Evolutionary conservation across 1,139 yeast species (phyloP), one percentile per base, ranked within the genome.

Genomic region (Pichia sp.): DNA sequence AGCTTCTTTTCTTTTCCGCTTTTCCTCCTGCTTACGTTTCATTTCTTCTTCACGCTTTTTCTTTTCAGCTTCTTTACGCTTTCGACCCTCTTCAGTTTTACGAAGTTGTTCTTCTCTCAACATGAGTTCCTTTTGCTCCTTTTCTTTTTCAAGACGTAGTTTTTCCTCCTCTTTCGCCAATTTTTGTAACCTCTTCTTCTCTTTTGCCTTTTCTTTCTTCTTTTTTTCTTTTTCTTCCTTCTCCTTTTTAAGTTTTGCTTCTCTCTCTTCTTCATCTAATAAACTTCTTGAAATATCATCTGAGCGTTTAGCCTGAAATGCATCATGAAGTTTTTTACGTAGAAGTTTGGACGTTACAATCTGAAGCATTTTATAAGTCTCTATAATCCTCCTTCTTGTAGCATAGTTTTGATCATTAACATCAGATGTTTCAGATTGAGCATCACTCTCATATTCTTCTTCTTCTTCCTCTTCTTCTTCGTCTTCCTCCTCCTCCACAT

Each of bases 251-350:
- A 80, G 78, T 41, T 73, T 71, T 54, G 80, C 85, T 62, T 85
- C 95, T 22, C 82, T 87, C 49, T 85, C 95, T 40, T 87, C 73
- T 59, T 87, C 96, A 57, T 79, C 87, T 51, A 86, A 76, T 51
- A 84, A 75, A 61, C 72, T 78, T 56, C 75, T 78, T 43, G 86
- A 83, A 45, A 87, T 74, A 56, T 84, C 94, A 51, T 79, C 80
- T 2, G 94, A 82, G 20, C 83, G 73, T 51, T 80, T 80, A 53
- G 82, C 89, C 50, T 82, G 82, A 61, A 82, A 84, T 26, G 89
- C 87, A 47, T 70, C 74, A 59, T 83, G 72, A 35, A 87, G 77
- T 45, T 87, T 72, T 55, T 77, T 80, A 57, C 84, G 89, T 56
- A 87, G 74, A 55, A 86, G 69, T 47, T 84, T 77, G 12, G 90